Conservation (phyloP, 352 stramenopile genomes). For the Globisporangium sylvaticum region DNA sequence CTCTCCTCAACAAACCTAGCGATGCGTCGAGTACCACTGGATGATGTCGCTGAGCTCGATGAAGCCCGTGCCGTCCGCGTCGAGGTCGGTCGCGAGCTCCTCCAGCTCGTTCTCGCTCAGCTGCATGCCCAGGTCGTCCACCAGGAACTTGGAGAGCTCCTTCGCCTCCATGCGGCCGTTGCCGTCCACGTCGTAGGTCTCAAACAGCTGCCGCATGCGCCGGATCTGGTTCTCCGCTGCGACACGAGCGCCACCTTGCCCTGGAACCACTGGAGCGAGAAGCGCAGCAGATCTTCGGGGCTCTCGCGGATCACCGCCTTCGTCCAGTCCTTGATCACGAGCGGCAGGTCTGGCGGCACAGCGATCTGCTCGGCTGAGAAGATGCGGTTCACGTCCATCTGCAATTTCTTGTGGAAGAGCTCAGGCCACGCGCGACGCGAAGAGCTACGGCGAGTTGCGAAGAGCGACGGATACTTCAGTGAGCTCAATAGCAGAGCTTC, state of each 20-base stretch:
- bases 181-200: slow-evolving; percentile 77
- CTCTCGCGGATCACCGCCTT: slow-evolving; percentile 86
- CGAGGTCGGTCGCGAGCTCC: slow-evolving; percentile 63
- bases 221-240: slow-evolving; percentile 59
- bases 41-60: slow-evolving; percentile 80
- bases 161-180: slow-evolving; percentile 80
- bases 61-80: slow-evolving; percentile 74
- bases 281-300: slow-evolving; percentile 69
- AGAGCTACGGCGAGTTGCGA: background rate
- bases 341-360: slow-evolving; percentile 81
- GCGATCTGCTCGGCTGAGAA: slow-evolving; percentile 91
- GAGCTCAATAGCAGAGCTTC: background rate
- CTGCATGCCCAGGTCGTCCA: slow-evolving; percentile 56
- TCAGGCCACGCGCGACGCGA: background rate
- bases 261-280: slow-evolving; percentile 85
- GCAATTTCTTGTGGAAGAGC: background rate
- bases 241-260: slow-evolving; percentile 63
- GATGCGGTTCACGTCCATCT: slow-evolving; percentile 91
- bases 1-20: slow-evolving; percentile 14
- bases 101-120: slow-evolving; percentile 61
- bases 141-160: slow-evolving; percentile 59
- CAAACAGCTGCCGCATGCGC: slow-evolving; percentile 68
- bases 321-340: slow-evolving; percentile 89
- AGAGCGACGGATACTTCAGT: background rate
- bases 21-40: slow-evolving; percentile 70